These are phyloP conservation scores for Lactuca sativa DNA, from an alignment of 129 eudicot species.

Conservation along the genomic window DNA sequence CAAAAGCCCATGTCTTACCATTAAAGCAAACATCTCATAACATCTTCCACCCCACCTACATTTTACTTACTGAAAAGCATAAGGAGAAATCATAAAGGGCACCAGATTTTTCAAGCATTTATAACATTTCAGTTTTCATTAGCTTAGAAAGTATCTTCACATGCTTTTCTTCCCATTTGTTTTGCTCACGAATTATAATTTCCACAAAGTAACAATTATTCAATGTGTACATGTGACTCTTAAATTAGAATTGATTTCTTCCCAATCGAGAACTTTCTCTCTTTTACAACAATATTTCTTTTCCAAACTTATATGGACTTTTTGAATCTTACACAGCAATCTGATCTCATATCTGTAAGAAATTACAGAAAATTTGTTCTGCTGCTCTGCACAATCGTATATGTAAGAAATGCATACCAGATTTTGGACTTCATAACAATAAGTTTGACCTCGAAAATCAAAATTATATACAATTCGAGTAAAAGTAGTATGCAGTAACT, in stretches of 20 bases:
- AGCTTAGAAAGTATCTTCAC: constrained; percentile 33
- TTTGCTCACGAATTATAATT: background rate
- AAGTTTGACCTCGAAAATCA: background rate
- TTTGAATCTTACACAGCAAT: constrained; percentile 3
- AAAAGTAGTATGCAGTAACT: constrained; percentile 3
- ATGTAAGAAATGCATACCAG: background rate
- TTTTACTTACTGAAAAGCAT: constrained; percentile 10
- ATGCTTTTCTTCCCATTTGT: constrained; percentile 24
- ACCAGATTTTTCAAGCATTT: constrained; percentile 20
- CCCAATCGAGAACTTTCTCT: background rate
- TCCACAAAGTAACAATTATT: constrained; percentile 19
- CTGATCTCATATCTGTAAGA: constrained; percentile 20
- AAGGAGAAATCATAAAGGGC: constrained; percentile 13
- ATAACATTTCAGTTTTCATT: constrained; percentile 24
- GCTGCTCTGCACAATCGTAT: background rate
- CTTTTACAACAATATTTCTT: constrained; percentile 8
- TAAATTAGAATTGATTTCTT: constrained; percentile 11
- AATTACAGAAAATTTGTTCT: background rate
- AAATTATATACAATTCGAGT: background rate
- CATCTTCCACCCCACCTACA: constrained; percentile 6
- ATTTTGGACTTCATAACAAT: background rate
- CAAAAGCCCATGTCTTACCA: background rate
- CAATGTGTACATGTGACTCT: constrained; percentile 12
- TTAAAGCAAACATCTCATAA: constrained; percentile 18
- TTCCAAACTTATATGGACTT: constrained; percentile 1